These are phyloP conservation scores for Acacia melanoxylon DNA, from an alignment of 306 rosid genomes.

Conservation along the genomic window DNA sequence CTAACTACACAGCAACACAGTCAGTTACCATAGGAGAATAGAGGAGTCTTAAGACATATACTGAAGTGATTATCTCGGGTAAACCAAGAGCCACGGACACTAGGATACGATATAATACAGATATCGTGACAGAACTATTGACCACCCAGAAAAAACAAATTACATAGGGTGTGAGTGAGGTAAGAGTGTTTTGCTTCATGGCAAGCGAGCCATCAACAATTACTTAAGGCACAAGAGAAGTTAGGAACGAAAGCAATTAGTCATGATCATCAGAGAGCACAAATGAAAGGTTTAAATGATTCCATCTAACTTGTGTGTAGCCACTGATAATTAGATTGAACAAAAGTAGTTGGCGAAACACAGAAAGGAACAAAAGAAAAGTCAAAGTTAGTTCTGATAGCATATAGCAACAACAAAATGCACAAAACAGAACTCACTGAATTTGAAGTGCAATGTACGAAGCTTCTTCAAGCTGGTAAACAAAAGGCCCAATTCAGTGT, in stretches of 20 bases:
- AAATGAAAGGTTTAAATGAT: slow-evolving; percentile 21
- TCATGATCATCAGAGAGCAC: background rate
- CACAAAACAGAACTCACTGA: slow-evolving; percentile 23
- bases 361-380: slow-evolving; percentile 28
- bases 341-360: slow-evolving; percentile 12
- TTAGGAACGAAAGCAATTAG: slow-evolving; percentile 4
- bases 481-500: background rate
- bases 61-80: background rate
- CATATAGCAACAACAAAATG: slow-evolving; percentile 14
- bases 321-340: slow-evolving; percentile 3
- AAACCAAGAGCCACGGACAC: background rate
- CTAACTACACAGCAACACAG: slow-evolving; percentile 20
- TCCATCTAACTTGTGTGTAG: background rate
- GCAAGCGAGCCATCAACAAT: slow-evolving; percentile 24
- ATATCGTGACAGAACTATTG: background rate
- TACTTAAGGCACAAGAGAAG: slow-evolving; percentile 26
- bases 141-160: background rate
- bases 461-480: slow-evolving; percentile 18
- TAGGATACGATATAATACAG: background rate
- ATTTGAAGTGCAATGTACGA: slow-evolving; percentile 30
- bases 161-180: background rate
- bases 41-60: background rate
- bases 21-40: slow-evolving; percentile 1
- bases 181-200: background rate
- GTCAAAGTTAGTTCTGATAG: slow-evolving; percentile 33